Base-by-base conservation (phyloP, 805 yeast genomes). In the Barnettozyma salicaria region DNA sequence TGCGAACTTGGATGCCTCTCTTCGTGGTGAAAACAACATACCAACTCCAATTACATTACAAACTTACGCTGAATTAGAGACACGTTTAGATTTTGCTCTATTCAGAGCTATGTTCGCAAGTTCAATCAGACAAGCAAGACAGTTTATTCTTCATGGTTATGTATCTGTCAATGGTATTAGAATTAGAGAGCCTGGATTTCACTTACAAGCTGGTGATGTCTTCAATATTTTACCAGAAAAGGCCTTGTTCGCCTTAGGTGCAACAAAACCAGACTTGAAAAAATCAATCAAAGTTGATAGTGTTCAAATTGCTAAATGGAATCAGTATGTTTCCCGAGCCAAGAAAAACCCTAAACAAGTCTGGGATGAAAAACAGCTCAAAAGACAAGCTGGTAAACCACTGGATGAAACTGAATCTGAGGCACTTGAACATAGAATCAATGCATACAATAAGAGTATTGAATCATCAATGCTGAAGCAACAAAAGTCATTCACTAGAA, bases 31-130 rank as follows among this genome's bases (percentile, higher is more conserved):
- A 32, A 65, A 60, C 28, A 65, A 70, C 22, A 64, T 65, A 21
- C 71, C 70, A 24, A 86, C 96, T 1, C 97, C 98, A 7, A 74
- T 83, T 64, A 76, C 85, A 30, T 61, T 88, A 53, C 97, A 92
- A 64, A 84, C 96, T 2, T 90, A 68, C 61, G 95, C 95, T 4
- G 79, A 80, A 2, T 65, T 90, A 45, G 98, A 90, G 60, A 83
- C 81, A 55, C 72, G 98, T 56, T 69, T 90, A 22, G 98, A 90
- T 59, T 75, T 82, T 56, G 97, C 96, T 3, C 52, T 90, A 9
- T 92, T 86, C 65, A 78, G 98, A 61, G 70, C 96, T 14, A 72
- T 90, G 83, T 88, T 90, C 66, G 96, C 97, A 5, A 76, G 95
- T 5, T 83, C 95, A 7, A 76, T 87, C 4, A 79, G 97, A 68